Evolutionary conservation across 306 rosid species (phyloP).

Genomic region (Cyamopsis tetragonoloba): DNA sequence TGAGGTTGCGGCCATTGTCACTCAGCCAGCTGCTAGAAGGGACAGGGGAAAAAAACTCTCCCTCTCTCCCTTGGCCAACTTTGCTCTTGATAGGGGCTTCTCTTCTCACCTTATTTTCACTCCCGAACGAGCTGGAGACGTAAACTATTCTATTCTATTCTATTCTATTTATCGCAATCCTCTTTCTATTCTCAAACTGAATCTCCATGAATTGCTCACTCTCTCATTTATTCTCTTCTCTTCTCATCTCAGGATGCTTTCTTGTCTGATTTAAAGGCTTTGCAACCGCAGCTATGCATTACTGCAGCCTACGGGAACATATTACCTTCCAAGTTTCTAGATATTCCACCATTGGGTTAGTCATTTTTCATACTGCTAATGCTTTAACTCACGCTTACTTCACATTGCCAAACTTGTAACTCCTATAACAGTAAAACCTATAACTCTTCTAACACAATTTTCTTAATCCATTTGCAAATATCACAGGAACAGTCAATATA

Average conservation of each 20-base stretch:
- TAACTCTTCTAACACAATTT: background rate
- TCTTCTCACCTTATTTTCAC: slow-evolving; percentile 73
- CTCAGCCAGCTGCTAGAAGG: slow-evolving; percentile 83
- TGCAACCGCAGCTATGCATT: slow-evolving; percentile 75
- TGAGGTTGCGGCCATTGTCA: slow-evolving; percentile 88
- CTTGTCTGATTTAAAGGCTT: slow-evolving; percentile 61
- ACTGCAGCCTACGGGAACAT: slow-evolving; percentile 50
- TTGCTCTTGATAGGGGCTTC: slow-evolving; percentile 79
- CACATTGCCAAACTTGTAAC: background rate
- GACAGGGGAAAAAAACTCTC: slow-evolving; percentile 65
- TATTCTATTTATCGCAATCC: background rate
- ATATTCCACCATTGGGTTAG: slow-evolving; percentile 52
- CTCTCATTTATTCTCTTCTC: background rate
- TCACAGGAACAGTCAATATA: slow-evolving; percentile 82
- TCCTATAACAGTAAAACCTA: background rate
- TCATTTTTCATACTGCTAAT: background rate
- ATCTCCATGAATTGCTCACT: background rate
- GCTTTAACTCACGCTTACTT: background rate
- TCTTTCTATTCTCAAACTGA: background rate
- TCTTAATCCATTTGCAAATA: slow-evolving; percentile 15
- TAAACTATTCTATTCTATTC: background rate
- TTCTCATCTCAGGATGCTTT: slow-evolving; percentile 50
- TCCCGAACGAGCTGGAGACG: slow-evolving; percentile 78
- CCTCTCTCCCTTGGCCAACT: slow-evolving; percentile 75
- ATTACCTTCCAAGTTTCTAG: slow-evolving; percentile 39